Base-by-base conservation (phyloP, 176 grass and related monocot genomes). In the Dendrocalamus sinicus region DNA sequence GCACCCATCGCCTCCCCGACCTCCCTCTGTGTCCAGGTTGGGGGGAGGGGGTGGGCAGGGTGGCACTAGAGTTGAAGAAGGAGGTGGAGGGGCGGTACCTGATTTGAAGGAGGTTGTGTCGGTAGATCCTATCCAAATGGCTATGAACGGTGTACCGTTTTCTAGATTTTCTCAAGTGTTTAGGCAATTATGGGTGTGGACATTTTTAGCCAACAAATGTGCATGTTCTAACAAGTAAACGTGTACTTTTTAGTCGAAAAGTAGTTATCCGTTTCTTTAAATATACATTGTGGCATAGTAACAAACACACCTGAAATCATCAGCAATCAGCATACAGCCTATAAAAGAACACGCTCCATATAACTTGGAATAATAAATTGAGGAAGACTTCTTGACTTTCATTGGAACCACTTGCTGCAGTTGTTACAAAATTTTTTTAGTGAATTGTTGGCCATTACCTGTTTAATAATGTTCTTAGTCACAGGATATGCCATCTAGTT, bases 281-380 rank as follows among this genome's bases (percentile, higher is more conserved):
- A 39, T 60, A 35, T 68, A 51, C 63, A 44, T 9, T 30, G 8
- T 30, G n/a, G 15, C 52, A 62, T 73, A n/a, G 16, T 83, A 73
- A 28, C 41, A 73, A 30, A 7, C 10, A 22, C 67, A 46, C 81
- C 46, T 15, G 16, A 45, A 44, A 71, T 67, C 35, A 68, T 74
- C 12, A 63, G 13, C 54, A 58, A 55, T 78, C 24, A 46, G 28
- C 51, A 47, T 77, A 43, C 20, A 55, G 9, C 40, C 24, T 48
- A 46, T 57, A 23, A 72, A 84, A 64, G 32, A 45, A 77, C 32
- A 63, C 35, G 19, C 37, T 72, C 32, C 0, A 0, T 82, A 53
- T 3, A 64, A 48, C 7, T 77, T 71, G 55, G 57, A 52, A 77
- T 72, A 86, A 37, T 20, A 63, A 72, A 47, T 43, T 47, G 12